Percentiles rank a stretch among this genome's conserved stretches.
These are phyloP conservation scores for Earliella scabrosa DNA, from an alignment of 1,284 basidiomycete genomes.

Conservation along the genomic window DNA sequence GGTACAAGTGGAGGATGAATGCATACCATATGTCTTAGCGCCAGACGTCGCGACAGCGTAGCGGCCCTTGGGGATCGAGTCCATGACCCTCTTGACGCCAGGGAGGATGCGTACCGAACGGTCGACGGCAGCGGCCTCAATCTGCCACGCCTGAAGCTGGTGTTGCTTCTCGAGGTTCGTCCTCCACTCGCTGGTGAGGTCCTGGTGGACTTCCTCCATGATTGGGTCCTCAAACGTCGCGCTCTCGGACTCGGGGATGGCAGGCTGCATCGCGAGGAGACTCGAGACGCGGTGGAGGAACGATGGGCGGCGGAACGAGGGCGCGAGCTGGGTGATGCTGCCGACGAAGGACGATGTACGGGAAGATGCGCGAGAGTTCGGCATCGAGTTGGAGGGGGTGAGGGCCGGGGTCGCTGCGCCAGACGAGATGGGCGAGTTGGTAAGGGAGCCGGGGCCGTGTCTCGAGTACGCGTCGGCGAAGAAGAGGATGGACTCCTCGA, in stretches of 20 bases:
- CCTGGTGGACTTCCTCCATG: conserved; percentile 41
- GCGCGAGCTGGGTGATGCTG: conserved; percentile 32
- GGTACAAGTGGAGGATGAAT: conserved; percentile 1
- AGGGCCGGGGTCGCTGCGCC: conserved; percentile 26
- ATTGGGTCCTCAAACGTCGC: conserved; percentile 43
- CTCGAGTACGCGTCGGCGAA: conserved; percentile 69
- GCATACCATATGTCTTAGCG: conserved; percentile 70
- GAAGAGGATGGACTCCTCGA: conserved; percentile 74
- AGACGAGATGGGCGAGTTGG: conserved; percentile 32
- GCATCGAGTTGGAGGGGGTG: conserved; percentile 44
- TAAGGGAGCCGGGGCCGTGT: conserved; percentile 45
- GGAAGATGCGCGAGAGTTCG: conserved; percentile 44
- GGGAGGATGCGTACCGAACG: conserved; percentile 76
- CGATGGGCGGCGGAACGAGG: conserved; percentile 48
- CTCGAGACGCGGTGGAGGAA: conserved; percentile 53
- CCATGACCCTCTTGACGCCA: conserved; percentile 72
- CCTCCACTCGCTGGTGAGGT: conserved; percentile 34
- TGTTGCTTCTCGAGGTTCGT: conserved; percentile 36
- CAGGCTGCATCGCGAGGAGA: conserved; percentile 46
- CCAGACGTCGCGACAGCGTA: conserved; percentile 82
- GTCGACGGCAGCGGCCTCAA: conserved; percentile 66
- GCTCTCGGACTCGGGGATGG: conserved; percentile 44
- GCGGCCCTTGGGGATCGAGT: conserved; percentile 65
- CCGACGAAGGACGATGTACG: conserved; percentile 45
- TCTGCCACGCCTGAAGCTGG: conserved; percentile 53